Base-by-base conservation (phyloP, 1,284 basidiomycete species). In the Cystobasidium pallidum region DNA sequence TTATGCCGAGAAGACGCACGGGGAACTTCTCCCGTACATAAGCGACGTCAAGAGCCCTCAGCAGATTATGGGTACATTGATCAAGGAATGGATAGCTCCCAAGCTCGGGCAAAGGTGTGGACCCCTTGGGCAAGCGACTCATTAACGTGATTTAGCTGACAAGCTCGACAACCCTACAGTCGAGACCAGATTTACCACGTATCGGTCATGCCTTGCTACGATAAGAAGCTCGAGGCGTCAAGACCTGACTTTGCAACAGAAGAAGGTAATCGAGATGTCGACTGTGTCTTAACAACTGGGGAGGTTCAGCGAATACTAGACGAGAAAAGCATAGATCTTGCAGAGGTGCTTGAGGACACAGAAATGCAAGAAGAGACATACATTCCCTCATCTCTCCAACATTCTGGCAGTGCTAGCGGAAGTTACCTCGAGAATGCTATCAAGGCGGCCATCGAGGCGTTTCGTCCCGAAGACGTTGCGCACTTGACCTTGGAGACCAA, bases 221-320 rank as follows among this genome's bases (percentile, higher is more conserved):
- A 99, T 85, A 99, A 99, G 83, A 99, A 99, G 81, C 88, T 99
- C 30, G 96, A 99, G 83, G 95, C 96, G 0, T 94, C 92, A 17
- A 86, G 96, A 30, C 86, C 88, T 58, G 93, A 96, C 80, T 97
- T 96, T 80, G n/a, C 59, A 0, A 34, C 68, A 1, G n/a, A 72
- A 26, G 67, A 57, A 88, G 19, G 78, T 87, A 75, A 91, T 7
- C 86, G 93, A 71, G 95, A 99, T 75, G 92, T 97, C 51, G 96
- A 99, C 82, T 97, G 94, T 79, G 96, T 99, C 24, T 87, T 99
- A 76, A 99, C 96, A 10, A 98, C 96, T 0, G 94, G 94, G 51
- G 96, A 99, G 82, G 86, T 99, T 55, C 90, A 94, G 77, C 82
- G 89, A 41, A 86, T 99, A 74, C 89, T 98, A 83, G 84, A 83